Evolutionary conservation across 495 filamentous ascomycete genomes (phyloP), one percentile per base, ranked within the genome.

Genomic region (Friedmanniomyces simplex): DNA sequence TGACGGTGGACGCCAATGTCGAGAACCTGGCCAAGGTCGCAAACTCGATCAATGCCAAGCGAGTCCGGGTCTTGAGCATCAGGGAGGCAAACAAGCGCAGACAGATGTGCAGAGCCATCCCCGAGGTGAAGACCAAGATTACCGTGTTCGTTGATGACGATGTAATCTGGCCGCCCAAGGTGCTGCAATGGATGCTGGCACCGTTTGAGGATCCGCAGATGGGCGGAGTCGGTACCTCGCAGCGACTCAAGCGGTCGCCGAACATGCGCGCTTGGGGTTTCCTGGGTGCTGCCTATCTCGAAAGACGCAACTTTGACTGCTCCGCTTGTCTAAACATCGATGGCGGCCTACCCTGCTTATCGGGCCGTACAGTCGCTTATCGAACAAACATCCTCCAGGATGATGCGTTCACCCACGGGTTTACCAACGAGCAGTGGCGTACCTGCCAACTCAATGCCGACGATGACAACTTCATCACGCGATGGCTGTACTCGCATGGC

Each of bases 141-240:
- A 91, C 84, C 13, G 72, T 95, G 50, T 85, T 95, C 67, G 86
- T 86, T 24, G 89, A 95, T 67, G 89, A 93, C 71, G 89, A 95
- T 67, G 89, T 95, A 51, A 83, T 80, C 60, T 91, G 88, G 86
- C 89, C 88, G 0, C 69, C 71, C 2, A 87, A 81, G 4, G 78
- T 91, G 41, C 77, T 91, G 30, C 81, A 82, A 18, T 95, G 88
- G 86, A 83, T 93, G 47, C 74, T 95, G 55, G 89, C 89, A 0
- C 86, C 89, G 0, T 91, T 95, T 59, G 87, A 93, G 63, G 81
- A 90, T 62, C 74, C 82, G 2, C 71, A 74, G 51, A 85, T 88
- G 46, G 89, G 89, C 45, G 88, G 86, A 14, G 89, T 90, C 54
- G 88, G 88, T 2, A 88, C 89, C 28, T 89, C 84, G 63, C 89